These are phyloP conservation scores for Phoenix dactylifera DNA, from an alignment of 176 grass and related monocot species.

Conservation along the genomic window DNA sequence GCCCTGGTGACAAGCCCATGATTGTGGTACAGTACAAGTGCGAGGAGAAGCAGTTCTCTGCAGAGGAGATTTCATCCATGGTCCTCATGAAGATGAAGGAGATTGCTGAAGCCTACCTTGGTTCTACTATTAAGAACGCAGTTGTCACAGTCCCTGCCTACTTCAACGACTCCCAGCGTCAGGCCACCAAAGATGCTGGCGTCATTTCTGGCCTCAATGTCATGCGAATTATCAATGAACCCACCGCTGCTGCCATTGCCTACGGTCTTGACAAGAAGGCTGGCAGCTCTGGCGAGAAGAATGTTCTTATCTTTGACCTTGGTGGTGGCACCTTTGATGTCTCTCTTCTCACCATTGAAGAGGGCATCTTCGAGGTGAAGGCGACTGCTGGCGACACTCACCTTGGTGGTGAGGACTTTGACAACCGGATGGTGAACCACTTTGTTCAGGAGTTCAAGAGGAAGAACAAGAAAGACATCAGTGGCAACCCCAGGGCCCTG, in stretches of 20 bases:
- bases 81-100: conserved; percentile 86
- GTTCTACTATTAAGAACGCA: conserved; percentile 74
- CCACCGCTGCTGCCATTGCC: conserved; percentile 69
- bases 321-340: conserved; percentile 85
- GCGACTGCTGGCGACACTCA: conserved; percentile 89
- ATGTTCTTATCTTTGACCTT: conserved; percentile 77
- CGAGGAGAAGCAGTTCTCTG: conserved; percentile 72
- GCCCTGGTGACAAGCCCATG: conserved; percentile 78
- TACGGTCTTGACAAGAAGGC: conserved; percentile 91
- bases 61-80: conserved; percentile 93
- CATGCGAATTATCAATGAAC: conserved; percentile 84
- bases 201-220: conserved; percentile 82
- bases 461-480: conserved; percentile 77
- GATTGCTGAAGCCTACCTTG: conserved; percentile 79
- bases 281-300: conserved; percentile 55
- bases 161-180: conserved; percentile 84
- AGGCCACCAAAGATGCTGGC: conserved; percentile 79
- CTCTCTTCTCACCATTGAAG: conserved; percentile 80
- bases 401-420: conserved; percentile 80
- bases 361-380: conserved; percentile 94
- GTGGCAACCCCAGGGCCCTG: conserved; percentile 60
- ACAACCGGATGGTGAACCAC: conserved; percentile 91
- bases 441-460: conserved; percentile 83
- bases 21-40: conserved; percentile 87
- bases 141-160: conserved; percentile 81